These are phyloP conservation scores for Epichloe brachyelytri DNA, from an alignment of 2,329 filamentous ascomycete genomes.

Conservation along the genomic window DNA sequence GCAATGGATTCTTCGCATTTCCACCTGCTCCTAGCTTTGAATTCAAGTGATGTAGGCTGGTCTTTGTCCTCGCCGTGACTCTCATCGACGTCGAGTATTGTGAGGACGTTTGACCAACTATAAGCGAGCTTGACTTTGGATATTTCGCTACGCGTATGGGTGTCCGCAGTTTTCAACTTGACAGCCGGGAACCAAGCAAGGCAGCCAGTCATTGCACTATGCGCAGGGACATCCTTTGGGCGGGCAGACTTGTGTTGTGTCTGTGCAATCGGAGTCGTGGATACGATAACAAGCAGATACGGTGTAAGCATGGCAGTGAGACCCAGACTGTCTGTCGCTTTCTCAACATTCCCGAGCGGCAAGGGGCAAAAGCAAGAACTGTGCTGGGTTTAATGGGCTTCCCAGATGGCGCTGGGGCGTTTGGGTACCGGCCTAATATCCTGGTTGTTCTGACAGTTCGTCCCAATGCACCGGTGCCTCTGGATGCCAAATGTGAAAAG, in stretches of 20 bases:
- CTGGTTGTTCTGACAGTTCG: conserved; percentile 79
- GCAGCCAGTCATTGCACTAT: conserved; percentile 86
- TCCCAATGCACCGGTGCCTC: conserved; percentile 76
- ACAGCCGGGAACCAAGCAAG: conserved; percentile 96
- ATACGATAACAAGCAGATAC: conserved; percentile 91
- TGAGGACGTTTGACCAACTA: conserved; percentile 97
- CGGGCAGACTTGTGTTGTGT: conserved; percentile 90
- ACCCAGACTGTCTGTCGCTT: conserved; percentile 74
- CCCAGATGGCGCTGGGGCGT: conserved; percentile 45
- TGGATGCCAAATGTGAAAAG: conserved; percentile 88
- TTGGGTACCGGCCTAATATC: conserved; percentile 82
- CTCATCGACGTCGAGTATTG: conserved; percentile 78
- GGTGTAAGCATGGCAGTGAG: conserved; percentile 92
- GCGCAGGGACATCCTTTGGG: conserved; percentile 80
- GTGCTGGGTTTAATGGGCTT: conserved; percentile 81
- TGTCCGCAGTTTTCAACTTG: conserved; percentile 66
- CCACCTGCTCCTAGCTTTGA: conserved; percentile 77
- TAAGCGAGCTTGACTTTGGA: conserved; percentile 86
- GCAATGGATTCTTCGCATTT: conserved; percentile 91
- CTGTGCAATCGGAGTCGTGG: conserved; percentile 88
- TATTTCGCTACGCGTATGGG: conserved; percentile 51
- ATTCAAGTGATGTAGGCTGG: conserved; percentile 65
- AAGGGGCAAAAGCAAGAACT: conserved; percentile 81
- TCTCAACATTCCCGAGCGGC: conserved; percentile 87
- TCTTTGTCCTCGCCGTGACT: conserved; percentile 55